Evolutionary conservation across 352 stramenopile species (phyloP).

Genomic region (Phytophthora hibernalis): DNA sequence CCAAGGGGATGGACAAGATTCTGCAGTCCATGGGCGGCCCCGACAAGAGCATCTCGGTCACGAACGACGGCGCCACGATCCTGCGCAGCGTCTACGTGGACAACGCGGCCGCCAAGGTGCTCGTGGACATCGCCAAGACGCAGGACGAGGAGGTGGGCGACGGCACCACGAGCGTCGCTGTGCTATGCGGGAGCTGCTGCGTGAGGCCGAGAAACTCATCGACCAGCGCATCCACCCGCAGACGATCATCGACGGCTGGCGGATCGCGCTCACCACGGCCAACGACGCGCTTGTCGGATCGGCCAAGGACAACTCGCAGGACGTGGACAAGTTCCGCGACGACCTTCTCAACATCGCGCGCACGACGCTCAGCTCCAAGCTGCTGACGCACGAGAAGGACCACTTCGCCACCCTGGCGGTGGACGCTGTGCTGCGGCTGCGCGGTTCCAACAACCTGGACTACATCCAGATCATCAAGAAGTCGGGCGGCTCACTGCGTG

Average conservation of each 20-base stretch:
- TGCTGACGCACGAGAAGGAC: slow-evolving; percentile 98
- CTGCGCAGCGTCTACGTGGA: slow-evolving; percentile 97
- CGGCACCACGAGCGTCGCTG: slow-evolving; percentile 97
- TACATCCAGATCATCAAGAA: slow-evolving; percentile 99
- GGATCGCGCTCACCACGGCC: slow-evolving; percentile 93
- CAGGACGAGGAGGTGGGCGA: slow-evolving; percentile 99
- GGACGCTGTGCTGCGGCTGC: slow-evolving; percentile 96
- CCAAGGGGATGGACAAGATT: slow-evolving; percentile 99
- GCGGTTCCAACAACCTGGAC: slow-evolving; percentile 96
- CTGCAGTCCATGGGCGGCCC: slow-evolving; percentile 93
- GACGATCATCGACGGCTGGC: slow-evolving; percentile 98
- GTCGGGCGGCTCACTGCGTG: slow-evolving; percentile 93
- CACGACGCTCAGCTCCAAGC: slow-evolving; percentile 99
- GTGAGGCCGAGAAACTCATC: slow-evolving; percentile 97
- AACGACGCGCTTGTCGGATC: slow-evolving; percentile 90
- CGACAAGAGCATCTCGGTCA: slow-evolving; percentile 94
- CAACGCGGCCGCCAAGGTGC: slow-evolving; percentile 98
- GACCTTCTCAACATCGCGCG: slow-evolving; percentile 97
- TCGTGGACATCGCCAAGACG: slow-evolving; percentile 99
- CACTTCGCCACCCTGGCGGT: slow-evolving; percentile 97
- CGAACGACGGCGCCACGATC: slow-evolving; percentile 99
- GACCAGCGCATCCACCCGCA: slow-evolving; percentile 97
- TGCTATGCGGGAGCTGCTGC: slow-evolving; percentile 98
- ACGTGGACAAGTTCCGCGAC: slow-evolving; percentile 91
- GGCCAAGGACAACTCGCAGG: slow-evolving; percentile 81